Conservation (phyloP, 352 stramenopile species). For the Pythium volutum region DNA sequence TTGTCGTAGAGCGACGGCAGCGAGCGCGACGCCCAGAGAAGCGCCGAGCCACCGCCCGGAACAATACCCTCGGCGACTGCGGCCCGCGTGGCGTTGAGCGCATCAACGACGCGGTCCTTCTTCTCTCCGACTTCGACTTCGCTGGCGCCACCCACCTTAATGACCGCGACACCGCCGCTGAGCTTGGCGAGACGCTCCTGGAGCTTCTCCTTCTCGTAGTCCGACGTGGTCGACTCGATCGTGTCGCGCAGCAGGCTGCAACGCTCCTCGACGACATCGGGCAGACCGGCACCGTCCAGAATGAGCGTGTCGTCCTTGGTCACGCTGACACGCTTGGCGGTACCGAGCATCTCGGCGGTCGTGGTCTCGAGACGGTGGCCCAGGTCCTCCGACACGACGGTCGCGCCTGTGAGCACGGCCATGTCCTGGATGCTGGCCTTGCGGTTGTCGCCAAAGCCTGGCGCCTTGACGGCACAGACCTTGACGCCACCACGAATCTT, state of each 20-base stretch:
- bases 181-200: slow-evolving; percentile 99
- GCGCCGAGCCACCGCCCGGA: slow-evolving; percentile 95
- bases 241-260: slow-evolving; percentile 94
- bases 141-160: slow-evolving; percentile 98
- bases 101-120: slow-evolving; percentile 99
- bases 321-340: slow-evolving; percentile 94
- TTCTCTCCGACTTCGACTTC: slow-evolving; percentile 99
- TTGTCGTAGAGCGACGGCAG: slow-evolving; percentile 87
- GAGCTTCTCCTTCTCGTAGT: slow-evolving; percentile 99
- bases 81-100: slow-evolving; percentile 98
- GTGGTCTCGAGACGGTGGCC: slow-evolving; percentile 98
- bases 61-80: slow-evolving; percentile 99
- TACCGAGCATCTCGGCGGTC: slow-evolving; percentile 93
- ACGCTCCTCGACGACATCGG: slow-evolving; percentile 94
- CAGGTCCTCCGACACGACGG: slow-evolving; percentile 98
- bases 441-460: slow-evolving; percentile 99
- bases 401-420: slow-evolving; percentile 97
- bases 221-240: slow-evolving; percentile 96
- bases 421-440: slow-evolving; percentile 99
- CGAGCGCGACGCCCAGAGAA: slow-evolving; percentile 96
- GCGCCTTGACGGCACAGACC: slow-evolving; percentile 99
- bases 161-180: slow-evolving; percentile 98
- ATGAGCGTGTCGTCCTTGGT: slow-evolving; percentile 99
- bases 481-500: slow-evolving; percentile 99
- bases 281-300: slow-evolving; percentile 93